Evolutionary conservation across 1,139 yeast species (phyloP).

Genomic region (Lodderomyces theae): DNA sequence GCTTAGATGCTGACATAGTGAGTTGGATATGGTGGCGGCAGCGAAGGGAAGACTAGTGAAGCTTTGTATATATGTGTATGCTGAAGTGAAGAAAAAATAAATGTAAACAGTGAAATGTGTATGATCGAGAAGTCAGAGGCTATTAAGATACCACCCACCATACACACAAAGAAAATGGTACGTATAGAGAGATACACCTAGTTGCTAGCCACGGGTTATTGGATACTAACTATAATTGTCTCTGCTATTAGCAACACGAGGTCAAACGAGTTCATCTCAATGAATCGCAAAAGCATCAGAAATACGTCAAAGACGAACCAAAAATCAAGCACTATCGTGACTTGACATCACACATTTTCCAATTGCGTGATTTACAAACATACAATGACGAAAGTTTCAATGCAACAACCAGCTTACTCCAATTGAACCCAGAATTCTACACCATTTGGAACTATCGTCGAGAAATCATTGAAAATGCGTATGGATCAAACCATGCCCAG

Average conservation of each 20-base stretch:
- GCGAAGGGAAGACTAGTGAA: too few relatives aligned
- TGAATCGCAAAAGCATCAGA: constrained; percentile 54
- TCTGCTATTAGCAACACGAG: constrained; percentile 55
- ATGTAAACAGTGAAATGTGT: too few relatives aligned
- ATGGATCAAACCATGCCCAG: constrained; percentile 19
- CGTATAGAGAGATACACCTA: too few relatives aligned
- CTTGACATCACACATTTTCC: constrained; percentile 44
- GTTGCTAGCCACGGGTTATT: too few relatives aligned
- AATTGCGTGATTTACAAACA: constrained; percentile 26
- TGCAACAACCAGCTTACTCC: constrained; percentile 50
- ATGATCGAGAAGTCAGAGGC: too few relatives aligned
- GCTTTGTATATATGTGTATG: background rate
- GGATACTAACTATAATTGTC: constrained; percentile 8
- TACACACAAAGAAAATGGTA: background rate
- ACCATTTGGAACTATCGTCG: constrained; percentile 90
- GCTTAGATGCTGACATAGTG: constrained; percentile 23
- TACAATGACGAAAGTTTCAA: constrained; percentile 46
- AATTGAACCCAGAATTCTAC: constrained; percentile 80
- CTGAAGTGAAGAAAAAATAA: background rate
- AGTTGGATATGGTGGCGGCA: background rate
- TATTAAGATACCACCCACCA: too few relatives aligned
- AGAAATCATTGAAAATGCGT: constrained; percentile 51
- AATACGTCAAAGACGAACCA: constrained; percentile 50
- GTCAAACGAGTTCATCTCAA: constrained; percentile 59
- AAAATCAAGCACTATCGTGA: constrained; percentile 55